Conservation (phyloP, 306 rosid genomes). For the Trifolium pratense region DNA sequence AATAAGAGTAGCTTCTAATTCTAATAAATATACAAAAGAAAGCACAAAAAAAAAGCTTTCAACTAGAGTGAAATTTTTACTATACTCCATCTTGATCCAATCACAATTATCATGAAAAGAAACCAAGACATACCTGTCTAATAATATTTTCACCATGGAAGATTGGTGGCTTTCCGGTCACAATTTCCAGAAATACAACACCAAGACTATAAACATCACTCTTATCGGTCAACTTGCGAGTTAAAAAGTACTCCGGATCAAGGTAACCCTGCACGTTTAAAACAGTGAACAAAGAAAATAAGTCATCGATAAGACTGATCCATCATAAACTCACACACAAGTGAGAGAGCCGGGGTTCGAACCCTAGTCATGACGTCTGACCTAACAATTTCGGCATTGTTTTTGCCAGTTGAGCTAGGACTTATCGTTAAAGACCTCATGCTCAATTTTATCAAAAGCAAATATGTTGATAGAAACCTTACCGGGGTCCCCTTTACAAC, state of each 20-base stretch:
- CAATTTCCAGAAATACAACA: slow-evolving; percentile 81
- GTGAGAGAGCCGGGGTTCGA: too few relatives aligned
- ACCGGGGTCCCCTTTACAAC: slow-evolving; percentile 97
- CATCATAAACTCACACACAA: too few relatives aligned
- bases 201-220: slow-evolving; percentile 96
- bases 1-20: neutral
- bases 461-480: slow-evolving; percentile 28
- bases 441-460: too few relatives aligned
- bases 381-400: too few relatives aligned
- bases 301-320: too few relatives aligned
- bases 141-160: slow-evolving; percentile 89
- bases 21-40: neutral
- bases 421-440: too few relatives aligned
- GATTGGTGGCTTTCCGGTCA: slow-evolving; percentile 88
- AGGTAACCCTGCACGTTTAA: slow-evolving; percentile 73
- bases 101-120: slow-evolving; percentile 22
- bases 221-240: slow-evolving; percentile 80
- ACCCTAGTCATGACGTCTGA: too few relatives aligned
- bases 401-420: too few relatives aligned
- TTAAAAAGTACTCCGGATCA: slow-evolving; percentile 91
- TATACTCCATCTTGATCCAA: neutral
- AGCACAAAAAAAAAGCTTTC: neutral
- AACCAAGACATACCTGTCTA: slow-evolving; percentile 66
- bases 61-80: neutral
- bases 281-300: slow-evolving; percentile 21